A percentile compares a stretch with the other conserved stretches of the same genome.
These are phyloP conservation scores for Alternaria tenuissima DNA, from an alignment of 2,329 filamentous ascomycete species.

Conservation along the genomic window DNA sequence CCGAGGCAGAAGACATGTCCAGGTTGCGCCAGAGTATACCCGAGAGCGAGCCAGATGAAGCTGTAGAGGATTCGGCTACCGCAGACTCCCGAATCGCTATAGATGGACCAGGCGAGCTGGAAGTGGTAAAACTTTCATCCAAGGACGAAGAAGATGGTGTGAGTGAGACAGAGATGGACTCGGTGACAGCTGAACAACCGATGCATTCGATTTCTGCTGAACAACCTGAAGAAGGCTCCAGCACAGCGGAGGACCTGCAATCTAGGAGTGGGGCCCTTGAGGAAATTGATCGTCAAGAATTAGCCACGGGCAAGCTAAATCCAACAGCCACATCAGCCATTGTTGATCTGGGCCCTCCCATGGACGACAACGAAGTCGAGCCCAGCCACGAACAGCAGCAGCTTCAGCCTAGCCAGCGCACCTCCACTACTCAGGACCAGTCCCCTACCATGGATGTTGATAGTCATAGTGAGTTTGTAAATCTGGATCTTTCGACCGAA, in stretches of 20 bases:
- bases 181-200: neutral
- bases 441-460: conserved; percentile 6
- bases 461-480: conserved; percentile 19
- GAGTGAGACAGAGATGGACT: neutral
- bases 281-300: neutral
- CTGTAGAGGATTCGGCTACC: neutral
- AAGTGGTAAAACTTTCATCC: conserved; percentile 24
- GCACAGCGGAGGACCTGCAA: neutral
- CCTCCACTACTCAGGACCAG: neutral
- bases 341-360: conserved; percentile 35
- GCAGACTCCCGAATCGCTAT: neutral
- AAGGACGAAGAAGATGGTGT: conserved; percentile 5
- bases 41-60: neutral
- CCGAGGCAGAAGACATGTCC: neutral
- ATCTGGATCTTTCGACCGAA: conserved; percentile 16
- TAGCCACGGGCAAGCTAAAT: neutral
- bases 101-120: conserved; percentile 4
- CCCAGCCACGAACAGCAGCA: neutral
- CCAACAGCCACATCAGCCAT: conserved; percentile 20
- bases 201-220: neutral
- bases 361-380: conserved; percentile 8
- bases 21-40: neutral
- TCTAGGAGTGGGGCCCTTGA: neutral
- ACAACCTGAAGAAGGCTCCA: neutral
- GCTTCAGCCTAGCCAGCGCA: neutral